Base-by-base conservation (phyloP, 768 basidiomycete genomes). In the Mycena rebaudengoi region DNA sequence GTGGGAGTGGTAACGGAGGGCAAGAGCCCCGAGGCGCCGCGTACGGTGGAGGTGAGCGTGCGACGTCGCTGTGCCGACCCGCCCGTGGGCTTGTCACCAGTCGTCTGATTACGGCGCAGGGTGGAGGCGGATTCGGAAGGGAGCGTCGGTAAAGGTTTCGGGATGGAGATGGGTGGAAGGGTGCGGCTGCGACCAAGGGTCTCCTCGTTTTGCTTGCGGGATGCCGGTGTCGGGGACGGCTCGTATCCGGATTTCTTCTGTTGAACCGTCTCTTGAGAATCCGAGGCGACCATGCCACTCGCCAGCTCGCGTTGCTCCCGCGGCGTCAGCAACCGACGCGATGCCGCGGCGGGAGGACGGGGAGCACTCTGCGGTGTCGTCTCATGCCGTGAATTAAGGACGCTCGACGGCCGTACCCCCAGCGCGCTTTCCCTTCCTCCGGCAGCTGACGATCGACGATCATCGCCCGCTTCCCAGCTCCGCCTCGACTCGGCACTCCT, bases 1-100 rank as follows among this genome's bases (percentile, higher is more conserved):
- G 91, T 91, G 0, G 86, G 83, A 0, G 85, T 84, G 3, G 85
- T 86, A 33, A 88, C 71, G 8, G 82, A 68, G 11, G 86, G 80
- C 48, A 85, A 83, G n/a, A 81, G 75, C 16, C 83, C 70, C 7
- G 55, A 32, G 51, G 72, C 71, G 50, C 75, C 76, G 12, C 75
- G 74, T 49, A 76, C 71, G 28, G 74, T 78, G 25, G 71, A 72
- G 45, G 87, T 68, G 0, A 77, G 73, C 13, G 71, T 66, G 48
- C 78, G 79, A 28, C 76, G 74, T 29, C 77, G 67, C 7, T 76
- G 45, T 52, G 68, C 29, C 39, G 60, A 49, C 61, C 51, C 35
- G 53, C 67, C 52, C 16, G 61, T 46, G 28, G 46, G 48, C 25
- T 48, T 52, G 52, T 62, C 46, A 8, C 54, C 57, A 33, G 55